Evolutionary conservation across 352 stramenopile genomes (phyloP), one percentile per base, ranked within the genome.

Genomic region (Achlya hypogyna): DNA sequence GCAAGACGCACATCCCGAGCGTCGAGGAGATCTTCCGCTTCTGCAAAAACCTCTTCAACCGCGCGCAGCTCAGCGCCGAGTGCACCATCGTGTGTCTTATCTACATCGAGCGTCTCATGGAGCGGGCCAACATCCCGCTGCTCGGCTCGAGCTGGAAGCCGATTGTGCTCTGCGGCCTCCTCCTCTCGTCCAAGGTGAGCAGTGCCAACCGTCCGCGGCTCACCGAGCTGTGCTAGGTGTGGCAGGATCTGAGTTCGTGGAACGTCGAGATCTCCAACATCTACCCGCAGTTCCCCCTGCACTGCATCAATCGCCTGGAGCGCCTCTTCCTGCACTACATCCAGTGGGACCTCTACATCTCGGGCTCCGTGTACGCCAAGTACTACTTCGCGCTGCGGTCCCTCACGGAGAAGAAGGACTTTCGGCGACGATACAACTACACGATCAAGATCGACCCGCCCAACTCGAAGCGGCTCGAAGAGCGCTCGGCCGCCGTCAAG

Each of bases 261-360:
- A 99, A 99, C 75, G 86, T 96, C 67, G 91, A 98, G 79, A 99
- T 99, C 83, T 93, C 91, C 45, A 95, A 84, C 74, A 97, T 99
- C 56, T 99, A 98, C 86, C 96, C 96, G 53, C 92, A 99, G 78
- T 99, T 98, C 76, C 96, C 93, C 29, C 79, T 99, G 43, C 87
- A 98, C 65, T 93, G 88, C 66, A 99, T 99, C 81, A 99, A 99
- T 76, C 81, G 84, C 8, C 86, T 99, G 52, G 97, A 99, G 76
- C 74, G 95, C 9, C 81, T 96, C 59, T 99, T 99, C 73, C 76
- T 99, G 47, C 90, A 97, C 62, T 86, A 97, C 62, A 94, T 99
- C 58, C 96, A 99, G 73, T 99, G 96, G 96, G 94, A 99, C 72
- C 82, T 99, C 23, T 99, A 98, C 76, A 98, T 99, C 76, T 98